phyloP scores from a whole-genome alignment of 1,139 yeast genomes.

The Taiozyma sp. region DNA sequence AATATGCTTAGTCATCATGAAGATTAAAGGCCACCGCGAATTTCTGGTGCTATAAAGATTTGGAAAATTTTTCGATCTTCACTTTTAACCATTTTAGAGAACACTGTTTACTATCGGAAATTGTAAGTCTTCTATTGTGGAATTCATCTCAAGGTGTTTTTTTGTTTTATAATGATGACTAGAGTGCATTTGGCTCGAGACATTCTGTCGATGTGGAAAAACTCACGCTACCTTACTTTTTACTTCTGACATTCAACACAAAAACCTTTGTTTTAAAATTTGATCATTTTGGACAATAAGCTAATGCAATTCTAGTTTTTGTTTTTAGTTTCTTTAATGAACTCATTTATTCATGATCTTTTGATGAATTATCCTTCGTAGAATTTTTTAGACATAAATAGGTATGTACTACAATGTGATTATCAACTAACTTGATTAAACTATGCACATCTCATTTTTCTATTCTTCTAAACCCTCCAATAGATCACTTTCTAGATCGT shows the following conservation, averaged over 20 bases:
- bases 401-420: too few species aligned
- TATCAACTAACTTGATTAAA: neutral
- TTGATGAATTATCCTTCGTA: neutral
- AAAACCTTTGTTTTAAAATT: neutral
- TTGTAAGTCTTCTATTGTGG: neutral
- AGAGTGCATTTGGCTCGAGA: slow-evolving; percentile 95
- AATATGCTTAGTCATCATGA: neutral
- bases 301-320: slow-evolving; percentile 1
- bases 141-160: neutral
- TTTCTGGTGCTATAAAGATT: neutral
- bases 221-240: slow-evolving; percentile 46
- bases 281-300: neutral
- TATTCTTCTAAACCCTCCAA: slow-evolving; percentile 29
- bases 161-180: slow-evolving; percentile 26
- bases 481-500: slow-evolving; percentile 44
- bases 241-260: slow-evolving; percentile 15
- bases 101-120: neutral
- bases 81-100: neutral
- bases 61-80: neutral
- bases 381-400: neutral
- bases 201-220: slow-evolving; percentile 86
- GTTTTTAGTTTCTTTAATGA: neutral
- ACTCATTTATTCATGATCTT: neutral
- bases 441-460: neutral
- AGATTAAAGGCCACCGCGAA: neutral